Percentiles rank a stretch among this genome's conserved stretches.
Conservation (phyloP, 225 moss, liverwort and hornwort genomes). For the Sphagnum contortum region DNA sequence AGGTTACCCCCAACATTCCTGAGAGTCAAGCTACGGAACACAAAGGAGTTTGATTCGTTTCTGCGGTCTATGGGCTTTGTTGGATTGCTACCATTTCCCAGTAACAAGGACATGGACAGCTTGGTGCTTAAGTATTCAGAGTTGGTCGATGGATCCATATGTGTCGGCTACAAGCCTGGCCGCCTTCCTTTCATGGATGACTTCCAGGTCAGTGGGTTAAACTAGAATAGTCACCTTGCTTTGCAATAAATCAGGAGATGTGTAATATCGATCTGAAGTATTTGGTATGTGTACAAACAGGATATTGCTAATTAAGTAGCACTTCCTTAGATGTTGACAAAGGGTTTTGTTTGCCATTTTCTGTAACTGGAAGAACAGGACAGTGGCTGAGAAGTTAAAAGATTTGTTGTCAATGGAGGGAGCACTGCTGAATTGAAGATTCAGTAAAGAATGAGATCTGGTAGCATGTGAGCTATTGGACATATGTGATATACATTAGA, state of each 20-base stretch:
- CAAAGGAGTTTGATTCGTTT: conserved; percentile 1
- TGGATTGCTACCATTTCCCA: conserved; percentile 2
- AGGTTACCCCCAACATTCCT: conserved; percentile 1
- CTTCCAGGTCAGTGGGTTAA: conserved; percentile 2
- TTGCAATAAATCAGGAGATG: background rate
- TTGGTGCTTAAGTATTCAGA: conserved; percentile 3
- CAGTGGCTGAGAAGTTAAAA: too few species aligned
- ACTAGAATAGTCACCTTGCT: background rate
- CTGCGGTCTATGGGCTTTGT: conserved; percentile 3
- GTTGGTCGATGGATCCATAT: conserved; percentile 1
- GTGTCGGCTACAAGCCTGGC: conserved; percentile 3
- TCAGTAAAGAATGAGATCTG: too few species aligned
- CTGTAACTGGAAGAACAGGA: too few species aligned
- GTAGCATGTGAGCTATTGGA: too few species aligned
- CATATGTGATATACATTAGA: too few species aligned
- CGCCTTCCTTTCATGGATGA: background rate
- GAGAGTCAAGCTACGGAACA: conserved; percentile 4
- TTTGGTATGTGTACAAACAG: background rate
- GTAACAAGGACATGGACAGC: conserved; percentile 1
- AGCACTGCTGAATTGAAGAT: too few species aligned
- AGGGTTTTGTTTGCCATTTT: too few species aligned
- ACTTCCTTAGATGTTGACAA: background rate
- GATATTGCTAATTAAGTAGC: background rate
- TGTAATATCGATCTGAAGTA: background rate
- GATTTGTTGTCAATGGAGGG: too few species aligned